Conservation (phyloP, 768 basidiomycete species). For the Russula ochroleuca region DNA sequence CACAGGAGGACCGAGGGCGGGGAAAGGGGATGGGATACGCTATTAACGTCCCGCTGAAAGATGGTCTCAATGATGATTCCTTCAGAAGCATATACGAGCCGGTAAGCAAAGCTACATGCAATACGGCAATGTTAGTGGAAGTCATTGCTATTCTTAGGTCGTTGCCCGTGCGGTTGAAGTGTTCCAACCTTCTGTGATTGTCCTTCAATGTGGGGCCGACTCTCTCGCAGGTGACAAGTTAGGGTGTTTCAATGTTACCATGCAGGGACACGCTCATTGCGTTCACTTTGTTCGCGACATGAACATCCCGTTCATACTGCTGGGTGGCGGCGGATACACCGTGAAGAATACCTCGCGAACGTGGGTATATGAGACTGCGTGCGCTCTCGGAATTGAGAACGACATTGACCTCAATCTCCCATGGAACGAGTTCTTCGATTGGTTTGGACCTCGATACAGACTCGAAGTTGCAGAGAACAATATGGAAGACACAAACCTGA, state of each 20-base stretch:
- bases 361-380: slow-evolving; percentile 97
- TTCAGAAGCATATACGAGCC: slow-evolving; percentile 90
- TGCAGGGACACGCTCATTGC: slow-evolving; percentile 92
- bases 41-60: slow-evolving; percentile 89
- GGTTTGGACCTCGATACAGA: slow-evolving; percentile 93
- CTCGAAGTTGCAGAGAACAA: slow-evolving; percentile 89
- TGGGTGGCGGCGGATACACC: slow-evolving; percentile 97
- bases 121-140: background rate
- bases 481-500: slow-evolving; percentile 89
- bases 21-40: slow-evolving; percentile 84
- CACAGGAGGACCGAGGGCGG: slow-evolving; percentile 79
- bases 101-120: slow-evolving; percentile 41
- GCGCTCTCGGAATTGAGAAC: slow-evolving; percentile 83
- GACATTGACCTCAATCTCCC: slow-evolving; percentile 73
- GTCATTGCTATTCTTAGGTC: slow-evolving; percentile 45
- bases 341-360: slow-evolving; percentile 92
- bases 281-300: slow-evolving; percentile 80
- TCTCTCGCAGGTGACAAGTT: slow-evolving; percentile 93
- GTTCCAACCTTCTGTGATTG: slow-evolving; percentile 79
- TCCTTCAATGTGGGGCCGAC: slow-evolving; percentile 95
- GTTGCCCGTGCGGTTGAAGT: slow-evolving; percentile 82
- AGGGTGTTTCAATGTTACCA: slow-evolving; percentile 92
- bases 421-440: slow-evolving; percentile 91
- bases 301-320: slow-evolving; percentile 80
- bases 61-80: slow-evolving; percentile 89